A percentile compares a stretch with the other conserved stretches of the same genome.
Evolutionary conservation across 768 basidiomycete species (phyloP).

Genomic region (Daedaleopsis sinensis): DNA sequence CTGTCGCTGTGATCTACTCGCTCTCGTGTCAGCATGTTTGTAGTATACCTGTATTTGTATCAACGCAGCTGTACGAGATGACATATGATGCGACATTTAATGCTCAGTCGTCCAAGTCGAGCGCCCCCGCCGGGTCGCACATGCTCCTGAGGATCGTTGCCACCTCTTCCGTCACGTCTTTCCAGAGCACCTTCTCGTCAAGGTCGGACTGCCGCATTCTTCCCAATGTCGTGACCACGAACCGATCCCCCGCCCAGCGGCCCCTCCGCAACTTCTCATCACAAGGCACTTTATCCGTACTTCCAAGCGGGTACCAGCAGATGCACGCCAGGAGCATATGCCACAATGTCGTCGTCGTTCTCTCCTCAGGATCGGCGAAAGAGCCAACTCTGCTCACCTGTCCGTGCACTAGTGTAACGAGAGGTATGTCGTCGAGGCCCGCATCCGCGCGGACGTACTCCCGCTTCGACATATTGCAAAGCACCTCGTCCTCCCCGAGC

Average conservation of each 20-base stretch:
- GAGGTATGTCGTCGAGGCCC: background rate
- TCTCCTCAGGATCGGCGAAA: background rate
- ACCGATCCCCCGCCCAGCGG: slow-evolving; percentile 8
- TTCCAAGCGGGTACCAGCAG: slow-evolving; percentile 1
- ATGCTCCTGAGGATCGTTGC: background rate
- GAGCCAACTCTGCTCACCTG: too few relatives aligned
- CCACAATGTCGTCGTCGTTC: background rate
- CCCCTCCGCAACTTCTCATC: background rate
- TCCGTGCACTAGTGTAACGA: background rate
- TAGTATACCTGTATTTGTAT: background rate
- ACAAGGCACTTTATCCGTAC: background rate
- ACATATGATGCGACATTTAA: background rate
- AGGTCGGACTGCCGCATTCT: background rate
- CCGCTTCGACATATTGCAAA: slow-evolving; percentile 15
- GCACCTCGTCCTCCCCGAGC: slow-evolving; percentile 1
- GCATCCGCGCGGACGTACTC: slow-evolving; percentile 12
- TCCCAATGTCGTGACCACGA: background rate
- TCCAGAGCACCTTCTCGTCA: background rate
- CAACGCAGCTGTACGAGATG: background rate
- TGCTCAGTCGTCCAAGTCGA: background rate
- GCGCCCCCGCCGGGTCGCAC: background rate
- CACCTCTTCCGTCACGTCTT: slow-evolving; percentile 7
- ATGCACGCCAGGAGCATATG: slow-evolving; percentile 2
- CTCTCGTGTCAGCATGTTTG: background rate
- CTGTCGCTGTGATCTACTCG: background rate